phyloP scores from a whole-genome alignment of 2,329 filamentous ascomycete genomes.

The Claviceps sp. region DNA sequence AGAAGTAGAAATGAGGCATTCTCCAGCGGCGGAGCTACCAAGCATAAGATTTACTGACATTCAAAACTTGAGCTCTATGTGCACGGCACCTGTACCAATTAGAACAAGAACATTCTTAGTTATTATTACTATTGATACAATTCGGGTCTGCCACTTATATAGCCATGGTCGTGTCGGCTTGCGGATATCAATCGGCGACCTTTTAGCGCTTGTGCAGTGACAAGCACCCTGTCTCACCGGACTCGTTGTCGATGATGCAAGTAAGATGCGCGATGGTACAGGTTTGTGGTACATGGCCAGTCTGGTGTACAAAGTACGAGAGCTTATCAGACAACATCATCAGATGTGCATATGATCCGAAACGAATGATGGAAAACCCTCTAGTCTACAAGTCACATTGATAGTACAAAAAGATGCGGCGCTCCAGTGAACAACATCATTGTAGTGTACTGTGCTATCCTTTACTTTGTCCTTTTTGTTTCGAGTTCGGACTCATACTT shows the following conservation, averaged over 20 bases:
- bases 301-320: no score
- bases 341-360: not conserved
- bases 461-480: slow-evolving; percentile 40
- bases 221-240: not conserved
- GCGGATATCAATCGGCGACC: not conserved
- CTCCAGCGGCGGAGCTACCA: not conserved
- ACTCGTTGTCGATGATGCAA: not conserved
- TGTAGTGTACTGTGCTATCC: not conserved
- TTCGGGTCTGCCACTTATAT: not conserved
- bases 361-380: not conserved
- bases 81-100: not conserved
- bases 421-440: not conserved
- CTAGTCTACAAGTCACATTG: not conserved
- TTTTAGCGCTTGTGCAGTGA: not conserved
- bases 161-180: not conserved
- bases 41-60: not conserved
- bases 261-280: not conserved
- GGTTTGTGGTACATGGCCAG: not conserved
- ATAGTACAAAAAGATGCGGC: not conserved
- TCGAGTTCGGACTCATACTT: slow-evolving; percentile 47
- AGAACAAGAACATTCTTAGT: not conserved
- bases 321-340: not conserved
- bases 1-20: not conserved
- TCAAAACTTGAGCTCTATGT: not conserved
- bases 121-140: not conserved